Conservation (phyloP, 768 basidiomycete species). For the Tricholoma matsutake region DNA sequence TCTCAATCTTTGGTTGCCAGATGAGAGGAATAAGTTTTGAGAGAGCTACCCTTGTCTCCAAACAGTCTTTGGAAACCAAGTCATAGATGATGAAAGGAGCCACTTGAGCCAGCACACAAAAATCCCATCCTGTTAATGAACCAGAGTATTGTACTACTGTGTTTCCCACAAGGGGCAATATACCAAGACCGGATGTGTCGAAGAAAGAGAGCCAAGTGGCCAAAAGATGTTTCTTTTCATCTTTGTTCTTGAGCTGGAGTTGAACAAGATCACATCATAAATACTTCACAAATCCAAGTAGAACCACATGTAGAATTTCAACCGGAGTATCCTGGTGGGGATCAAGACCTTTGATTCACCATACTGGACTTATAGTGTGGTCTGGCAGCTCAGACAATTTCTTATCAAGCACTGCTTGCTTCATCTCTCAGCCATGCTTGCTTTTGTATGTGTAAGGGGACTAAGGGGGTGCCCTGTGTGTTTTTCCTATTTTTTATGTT, state of each 20-base stretch:
- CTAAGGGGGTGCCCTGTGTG: too few species aligned
- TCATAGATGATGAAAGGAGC: constrained; percentile 33
- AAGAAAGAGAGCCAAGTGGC: constrained; percentile 23
- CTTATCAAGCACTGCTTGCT: constrained; percentile 10
- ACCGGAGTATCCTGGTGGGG: constrained; percentile 42
- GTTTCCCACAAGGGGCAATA: constrained; percentile 24
- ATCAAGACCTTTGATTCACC: constrained; percentile 29
- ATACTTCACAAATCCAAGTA: constrained; percentile 47
- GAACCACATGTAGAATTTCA: constrained; percentile 41
- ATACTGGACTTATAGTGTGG: constrained; percentile 32
- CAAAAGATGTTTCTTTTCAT: constrained; percentile 24
- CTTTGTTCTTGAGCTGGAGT: constrained; percentile 21
- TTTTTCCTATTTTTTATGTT: too few species aligned
- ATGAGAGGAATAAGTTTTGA: constrained; percentile 24
- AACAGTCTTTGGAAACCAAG: constrained; percentile 19
- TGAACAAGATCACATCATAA: too few species aligned
- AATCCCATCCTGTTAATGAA: constrained; percentile 31
- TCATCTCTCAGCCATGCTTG: neutral
- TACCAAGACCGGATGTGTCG: constrained; percentile 31
- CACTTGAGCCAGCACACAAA: constrained; percentile 25
- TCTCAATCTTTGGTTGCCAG: constrained; percentile 27
- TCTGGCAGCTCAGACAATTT: constrained; percentile 12
- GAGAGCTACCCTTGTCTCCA: constrained; percentile 27
- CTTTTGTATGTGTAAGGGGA: too few species aligned
- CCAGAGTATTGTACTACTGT: constrained; percentile 35